Evolutionary conservation across 129 eudicot species (phyloP).

Genomic region (Saposhnikovia divaricata): DNA sequence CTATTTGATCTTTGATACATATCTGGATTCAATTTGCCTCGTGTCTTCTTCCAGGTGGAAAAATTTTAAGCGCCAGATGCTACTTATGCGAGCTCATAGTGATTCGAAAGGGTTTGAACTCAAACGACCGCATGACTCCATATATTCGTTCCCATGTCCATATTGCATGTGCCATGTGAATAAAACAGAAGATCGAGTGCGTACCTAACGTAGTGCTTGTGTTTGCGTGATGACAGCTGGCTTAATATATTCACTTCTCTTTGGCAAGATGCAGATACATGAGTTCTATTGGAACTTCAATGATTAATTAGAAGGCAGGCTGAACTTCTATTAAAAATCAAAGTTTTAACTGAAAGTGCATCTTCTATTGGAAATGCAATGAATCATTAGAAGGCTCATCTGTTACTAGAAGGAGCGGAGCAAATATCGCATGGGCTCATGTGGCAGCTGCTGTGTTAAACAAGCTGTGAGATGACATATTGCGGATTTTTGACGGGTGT

Average conservation of each 20-base stretch:
- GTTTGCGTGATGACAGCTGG: background rate
- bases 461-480: slow-evolving; percentile 31
- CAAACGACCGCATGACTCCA: slow-evolving; percentile 74
- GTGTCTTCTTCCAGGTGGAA: slow-evolving; percentile 54
- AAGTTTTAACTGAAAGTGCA: background rate
- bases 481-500: slow-evolving; percentile 12
- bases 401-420: background rate
- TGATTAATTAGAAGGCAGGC: background rate
- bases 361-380: background rate
- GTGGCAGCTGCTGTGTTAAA: slow-evolving; percentile 42
- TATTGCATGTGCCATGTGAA: slow-evolving; percentile 89
- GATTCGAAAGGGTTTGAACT: slow-evolving; percentile 80
- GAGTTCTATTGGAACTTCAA: background rate
- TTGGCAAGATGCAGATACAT: background rate
- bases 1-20: background rate
- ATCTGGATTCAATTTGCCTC: background rate
- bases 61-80: slow-evolving; percentile 82
- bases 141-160: slow-evolving; percentile 94
- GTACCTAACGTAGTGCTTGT: slow-evolving; percentile 14
- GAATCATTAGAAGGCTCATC: background rate
- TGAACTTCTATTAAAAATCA: background rate
- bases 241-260: background rate
- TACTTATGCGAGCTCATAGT: slow-evolving; percentile 70
- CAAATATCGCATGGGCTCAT: background rate
- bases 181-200: slow-evolving; percentile 53